Evolutionary conservation across 345 rosid genomes (phyloP).

Genomic region (Kernera saxatilis): DNA sequence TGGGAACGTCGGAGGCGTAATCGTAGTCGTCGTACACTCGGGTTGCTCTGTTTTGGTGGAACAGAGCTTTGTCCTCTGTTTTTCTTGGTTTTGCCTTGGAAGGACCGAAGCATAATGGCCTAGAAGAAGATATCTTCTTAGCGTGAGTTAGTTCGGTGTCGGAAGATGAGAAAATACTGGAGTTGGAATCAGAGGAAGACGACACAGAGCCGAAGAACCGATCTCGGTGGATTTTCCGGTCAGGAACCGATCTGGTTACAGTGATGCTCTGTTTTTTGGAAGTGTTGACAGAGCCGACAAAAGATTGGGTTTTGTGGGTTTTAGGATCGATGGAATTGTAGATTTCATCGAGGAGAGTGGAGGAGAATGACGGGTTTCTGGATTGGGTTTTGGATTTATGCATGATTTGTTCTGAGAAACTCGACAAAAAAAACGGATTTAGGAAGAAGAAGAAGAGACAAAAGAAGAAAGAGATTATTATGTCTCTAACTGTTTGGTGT

Average conservation of each 20-base stretch:
- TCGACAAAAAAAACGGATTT: background rate
- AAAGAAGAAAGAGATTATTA: conserved; percentile 11
- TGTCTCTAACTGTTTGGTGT: background rate
- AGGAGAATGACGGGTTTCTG: conserved; percentile 77
- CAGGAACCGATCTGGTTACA: conserved; percentile 3
- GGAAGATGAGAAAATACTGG: conserved; percentile 71
- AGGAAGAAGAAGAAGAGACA: conserved; percentile 21
- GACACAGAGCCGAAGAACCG: conserved; percentile 63
- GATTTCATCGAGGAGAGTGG: conserved; percentile 84
- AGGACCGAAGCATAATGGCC: conserved; percentile 36
- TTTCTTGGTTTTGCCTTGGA: conserved; percentile 34
- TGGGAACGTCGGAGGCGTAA: conserved; percentile 33
- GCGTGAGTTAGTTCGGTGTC: conserved; percentile 57
- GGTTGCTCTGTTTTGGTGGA: conserved; percentile 38
- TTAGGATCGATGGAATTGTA: conserved; percentile 73
- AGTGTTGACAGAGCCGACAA: conserved; percentile 35
- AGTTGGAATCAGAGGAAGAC: conserved; percentile 74
- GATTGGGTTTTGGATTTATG: conserved; percentile 27
- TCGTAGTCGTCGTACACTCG: conserved; percentile 15
- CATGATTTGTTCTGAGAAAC: conserved; percentile 12
- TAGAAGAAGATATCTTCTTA: conserved; percentile 32
- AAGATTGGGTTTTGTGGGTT: conserved; percentile 28
- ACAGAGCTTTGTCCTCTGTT: conserved; percentile 34
- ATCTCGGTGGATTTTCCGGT: conserved; percentile 10
- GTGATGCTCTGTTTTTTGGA: conserved; percentile 25